These are phyloP conservation scores for Suillus occidentalis DNA, from an alignment of 768 basidiomycete genomes.

Conservation along the genomic window DNA sequence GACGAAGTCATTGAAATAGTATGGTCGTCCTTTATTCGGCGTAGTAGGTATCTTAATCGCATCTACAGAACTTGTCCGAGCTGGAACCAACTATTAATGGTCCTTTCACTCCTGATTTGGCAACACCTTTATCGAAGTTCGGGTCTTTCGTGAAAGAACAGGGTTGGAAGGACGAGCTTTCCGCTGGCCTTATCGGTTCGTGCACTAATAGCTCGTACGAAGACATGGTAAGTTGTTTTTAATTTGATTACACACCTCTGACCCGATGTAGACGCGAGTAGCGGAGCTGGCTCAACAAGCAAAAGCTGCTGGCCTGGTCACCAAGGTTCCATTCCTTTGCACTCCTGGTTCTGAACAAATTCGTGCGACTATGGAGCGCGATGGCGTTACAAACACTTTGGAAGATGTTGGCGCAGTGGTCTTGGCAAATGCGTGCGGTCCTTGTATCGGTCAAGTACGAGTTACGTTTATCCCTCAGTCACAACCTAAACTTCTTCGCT, in stretches of 20 bases:
- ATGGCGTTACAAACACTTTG: constrained; percentile 77
- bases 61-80: constrained; percentile 73
- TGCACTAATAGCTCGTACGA: constrained; percentile 99
- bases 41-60: constrained; percentile 2
- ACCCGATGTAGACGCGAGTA: constrained; percentile 69
- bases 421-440: constrained; percentile 96
- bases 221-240: constrained; percentile 64
- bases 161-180: constrained; percentile 92
- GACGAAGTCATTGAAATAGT: constrained; percentile 95
- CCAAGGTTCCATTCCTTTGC: constrained; percentile 84
- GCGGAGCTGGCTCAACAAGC: constrained; percentile 92
- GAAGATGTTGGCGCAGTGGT: constrained; percentile 93
- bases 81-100: constrained; percentile 94
- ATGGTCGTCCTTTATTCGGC: constrained; percentile 26
- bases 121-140: constrained; percentile 92
- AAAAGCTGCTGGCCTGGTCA: constrained; percentile 73
- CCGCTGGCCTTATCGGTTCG: constrained; percentile 93
- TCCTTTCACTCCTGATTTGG: constrained; percentile 95
- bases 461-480: background rate
- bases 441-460: constrained; percentile 91
- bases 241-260: constrained; percentile 6
- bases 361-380: constrained; percentile 95
- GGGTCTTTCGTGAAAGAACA: constrained; percentile 75
- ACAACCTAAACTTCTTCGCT: constrained; percentile 11
- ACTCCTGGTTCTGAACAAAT: constrained; percentile 96